phyloP scores from a whole-genome alignment of 192 early-diverging fungal genomes.

The Neocallimastix lanati region DNA sequence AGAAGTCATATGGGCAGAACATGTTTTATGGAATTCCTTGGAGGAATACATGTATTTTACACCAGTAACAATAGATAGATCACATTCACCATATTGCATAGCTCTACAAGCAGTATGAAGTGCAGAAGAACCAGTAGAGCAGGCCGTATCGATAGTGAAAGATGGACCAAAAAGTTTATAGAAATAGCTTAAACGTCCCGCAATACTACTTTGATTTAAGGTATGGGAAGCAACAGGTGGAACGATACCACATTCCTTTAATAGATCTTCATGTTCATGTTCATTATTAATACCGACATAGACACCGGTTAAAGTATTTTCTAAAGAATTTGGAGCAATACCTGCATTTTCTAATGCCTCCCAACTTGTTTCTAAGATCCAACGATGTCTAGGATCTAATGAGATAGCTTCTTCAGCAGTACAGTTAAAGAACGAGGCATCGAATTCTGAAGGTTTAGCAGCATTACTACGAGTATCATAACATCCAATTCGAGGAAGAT shows the following conservation, averaged over 20 bases:
- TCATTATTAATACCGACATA: conserved; percentile 4
- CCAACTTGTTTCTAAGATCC: conserved; percentile 6
- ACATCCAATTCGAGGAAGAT: background rate
- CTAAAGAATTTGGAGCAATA: background rate
- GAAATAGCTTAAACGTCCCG: conserved; percentile 8
- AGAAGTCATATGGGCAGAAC: conserved; percentile 3
- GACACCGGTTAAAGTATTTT: conserved; percentile 10
- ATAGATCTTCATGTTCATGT: conserved; percentile 4
- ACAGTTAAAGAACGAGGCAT: background rate
- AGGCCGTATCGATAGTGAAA: conserved; percentile 10
- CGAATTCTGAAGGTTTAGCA: background rate
- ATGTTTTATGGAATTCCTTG: background rate
- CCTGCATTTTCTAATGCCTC: conserved; percentile 11
- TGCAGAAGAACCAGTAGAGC: conserved; percentile 9
- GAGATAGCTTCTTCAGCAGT: conserved; percentile 4
- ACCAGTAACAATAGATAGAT: conserved; percentile 11
- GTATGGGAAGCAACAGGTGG: background rate
- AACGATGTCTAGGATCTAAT: conserved; percentile 4
- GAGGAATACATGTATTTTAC: background rate
- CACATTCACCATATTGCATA: conserved; percentile 6
- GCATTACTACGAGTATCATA: background rate
- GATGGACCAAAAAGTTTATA: conserved; percentile 11
- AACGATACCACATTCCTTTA: background rate
- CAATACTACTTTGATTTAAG: conserved; percentile 2
- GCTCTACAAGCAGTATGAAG: conserved; percentile 10